Evolutionary conservation across 2,329 filamentous ascomycete genomes (phyloP), one percentile per base, ranked within the genome.

Genomic region (Cephalotrichum gorgonifer): DNA sequence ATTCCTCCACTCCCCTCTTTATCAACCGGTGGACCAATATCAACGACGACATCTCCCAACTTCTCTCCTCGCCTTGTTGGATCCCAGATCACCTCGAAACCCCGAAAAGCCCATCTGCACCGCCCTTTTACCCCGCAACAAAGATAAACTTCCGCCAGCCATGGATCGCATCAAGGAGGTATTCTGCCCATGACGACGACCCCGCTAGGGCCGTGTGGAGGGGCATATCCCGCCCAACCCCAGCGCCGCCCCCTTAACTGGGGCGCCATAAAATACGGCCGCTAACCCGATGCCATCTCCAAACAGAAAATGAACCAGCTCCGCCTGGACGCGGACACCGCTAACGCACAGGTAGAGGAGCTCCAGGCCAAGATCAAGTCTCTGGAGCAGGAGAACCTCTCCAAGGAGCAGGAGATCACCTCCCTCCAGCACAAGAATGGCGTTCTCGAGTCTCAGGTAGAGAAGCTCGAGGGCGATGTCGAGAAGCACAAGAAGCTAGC

Each of bases 381-480:
- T 49, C 79, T 97, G 55, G 90, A 98, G 74, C 86, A 95, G 71
- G 91, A 97, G 75, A 95, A 89, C 69, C 78, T 95, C 54, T 78
- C 85, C 65, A 97, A 97, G 77, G 93, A 97, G 75, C 90, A 97
- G 72, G 91, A 97, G 69, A 95, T 97, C 70, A 94, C 87, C 57
- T 97, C 93, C 48, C 81, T 97, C 62, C 82, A 85, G 66, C 91
- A 97, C 84, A 94, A 91, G 77, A 96, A 95, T 74, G 81, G 83
- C 62, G 77, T 95, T 53, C 85, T 97, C 53, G 93, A 97, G 74
- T 60, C 68, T 54, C 89, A 97, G 67, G 84, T 95, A 58, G 91
- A 96, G 75, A 95, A 95, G 78, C 78, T 95, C 56, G 93, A 97
- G 76, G 70, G 71, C 55, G 73, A 76, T 60, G 78, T 95, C 68